Conservation (phyloP, 495 filamentous ascomycete species). For the Daldinia concentrica region DNA sequence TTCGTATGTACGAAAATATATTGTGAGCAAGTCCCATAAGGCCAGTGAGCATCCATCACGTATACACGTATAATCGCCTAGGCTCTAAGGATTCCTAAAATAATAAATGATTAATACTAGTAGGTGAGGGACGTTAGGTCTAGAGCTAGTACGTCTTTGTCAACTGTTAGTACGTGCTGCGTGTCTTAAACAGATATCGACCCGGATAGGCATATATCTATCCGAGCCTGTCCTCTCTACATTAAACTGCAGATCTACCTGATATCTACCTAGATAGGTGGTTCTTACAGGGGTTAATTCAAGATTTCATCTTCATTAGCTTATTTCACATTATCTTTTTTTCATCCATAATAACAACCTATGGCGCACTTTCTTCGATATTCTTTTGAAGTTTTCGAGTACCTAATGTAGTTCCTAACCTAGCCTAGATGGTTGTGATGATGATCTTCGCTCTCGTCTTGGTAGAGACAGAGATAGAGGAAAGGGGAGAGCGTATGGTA, state of each 20-base stretch:
- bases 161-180: background rate
- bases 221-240: too few species aligned
- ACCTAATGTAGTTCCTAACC: background rate
- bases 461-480: background rate
- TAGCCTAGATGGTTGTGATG: background rate
- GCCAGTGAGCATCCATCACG: too few species aligned
- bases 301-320: background rate
- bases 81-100: too few species aligned
- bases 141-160: too few species aligned
- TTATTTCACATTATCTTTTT: background rate
- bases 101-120: too few species aligned
- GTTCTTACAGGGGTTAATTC: background rate
- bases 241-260: too few species aligned
- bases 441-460: constrained; percentile 1
- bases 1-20: too few species aligned
- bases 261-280: too few species aligned
- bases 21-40: too few species aligned
- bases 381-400: background rate
- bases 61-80: too few species aligned
- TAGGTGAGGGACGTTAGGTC: too few species aligned
- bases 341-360: background rate
- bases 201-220: too few species aligned
- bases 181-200: background rate
- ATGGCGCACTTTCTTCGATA: background rate
- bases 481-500: background rate